phyloP scores from a whole-genome alignment of 345 rosid species.

The Eucalyptus pauciflora region DNA sequence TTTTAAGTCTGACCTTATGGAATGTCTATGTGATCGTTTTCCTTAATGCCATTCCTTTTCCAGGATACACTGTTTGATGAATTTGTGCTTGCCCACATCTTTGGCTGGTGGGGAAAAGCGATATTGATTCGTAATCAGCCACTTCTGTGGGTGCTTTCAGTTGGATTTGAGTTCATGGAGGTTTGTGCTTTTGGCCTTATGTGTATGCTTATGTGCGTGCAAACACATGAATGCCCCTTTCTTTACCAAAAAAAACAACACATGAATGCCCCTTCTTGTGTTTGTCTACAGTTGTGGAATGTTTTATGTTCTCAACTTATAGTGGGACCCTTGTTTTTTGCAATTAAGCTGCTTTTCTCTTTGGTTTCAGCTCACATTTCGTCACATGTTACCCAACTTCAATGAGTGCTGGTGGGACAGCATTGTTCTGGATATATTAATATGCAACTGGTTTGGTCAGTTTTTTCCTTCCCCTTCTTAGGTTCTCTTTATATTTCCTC shows the following conservation, averaged over 20 bases:
- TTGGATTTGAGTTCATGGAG: conserved; percentile 99
- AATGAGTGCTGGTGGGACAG: conserved; percentile 99
- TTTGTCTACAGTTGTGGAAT: background rate
- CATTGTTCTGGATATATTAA: conserved; percentile 87
- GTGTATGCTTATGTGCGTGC: background rate
- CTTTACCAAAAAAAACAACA: background rate
- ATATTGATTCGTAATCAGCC: conserved; percentile 92
- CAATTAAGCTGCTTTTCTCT: background rate
- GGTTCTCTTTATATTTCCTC: background rate
- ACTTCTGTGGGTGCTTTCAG: conserved; percentile 91
- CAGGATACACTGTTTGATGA: conserved; percentile 93
- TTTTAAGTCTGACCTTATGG: background rate
- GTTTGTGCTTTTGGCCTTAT: conserved; percentile 20
- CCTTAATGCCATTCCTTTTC: background rate
- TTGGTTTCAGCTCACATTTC: conserved; percentile 72
- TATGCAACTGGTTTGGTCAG: conserved; percentile 99
- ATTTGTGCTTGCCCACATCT: conserved; percentile 91
- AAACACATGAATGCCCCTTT: background rate
- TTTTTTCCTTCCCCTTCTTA: background rate
- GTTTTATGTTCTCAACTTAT: background rate
- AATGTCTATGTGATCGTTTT: background rate
- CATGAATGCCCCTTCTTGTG: background rate
- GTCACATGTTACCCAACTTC: conserved; percentile 98
- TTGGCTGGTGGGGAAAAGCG: conserved; percentile 99
- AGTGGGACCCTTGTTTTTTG: background rate